Evolutionary conservation across 2,329 filamentous ascomycete genomes (phyloP).

Genomic region (Seiridium unicorne): DNA sequence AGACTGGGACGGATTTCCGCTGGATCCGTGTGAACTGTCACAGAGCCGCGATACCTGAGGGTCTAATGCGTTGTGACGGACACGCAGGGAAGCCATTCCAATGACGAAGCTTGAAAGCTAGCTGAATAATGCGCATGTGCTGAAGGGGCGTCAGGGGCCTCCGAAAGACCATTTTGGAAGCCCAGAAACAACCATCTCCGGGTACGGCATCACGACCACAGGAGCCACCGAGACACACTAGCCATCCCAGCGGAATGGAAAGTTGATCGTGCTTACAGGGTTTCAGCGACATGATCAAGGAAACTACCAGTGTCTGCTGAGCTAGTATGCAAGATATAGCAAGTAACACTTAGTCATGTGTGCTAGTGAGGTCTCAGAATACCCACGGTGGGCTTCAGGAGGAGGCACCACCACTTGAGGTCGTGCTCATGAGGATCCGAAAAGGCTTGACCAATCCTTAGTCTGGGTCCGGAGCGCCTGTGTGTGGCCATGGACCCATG

Average conservation of each 20-base stretch:
- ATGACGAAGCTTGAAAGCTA: no score
- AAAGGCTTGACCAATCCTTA: neutral
- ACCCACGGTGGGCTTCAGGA: neutral
- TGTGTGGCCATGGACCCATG: no score
- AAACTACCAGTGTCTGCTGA: neutral
- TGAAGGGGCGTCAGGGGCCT: neutral
- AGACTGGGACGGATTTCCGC: neutral
- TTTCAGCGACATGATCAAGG: neutral
- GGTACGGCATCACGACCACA: neutral
- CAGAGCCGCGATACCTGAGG: neutral
- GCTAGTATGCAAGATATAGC: neutral
- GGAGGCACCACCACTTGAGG: neutral
- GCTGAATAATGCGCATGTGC: neutral
- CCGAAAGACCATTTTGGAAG: neutral
- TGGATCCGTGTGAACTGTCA: neutral
- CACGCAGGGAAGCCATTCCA: no score
- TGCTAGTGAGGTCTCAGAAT: neutral
- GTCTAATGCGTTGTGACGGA: neutral
- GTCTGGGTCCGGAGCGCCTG: no score
- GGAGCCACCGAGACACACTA: neutral
- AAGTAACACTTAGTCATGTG: neutral
- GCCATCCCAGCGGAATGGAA: neutral
- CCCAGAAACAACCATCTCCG: neutral
- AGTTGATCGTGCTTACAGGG: slow-evolving; percentile 1
- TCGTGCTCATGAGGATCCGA: neutral